Conservation (phyloP, 2,329 filamentous ascomycete species). For the Parascedosporium putredinis region DNA sequence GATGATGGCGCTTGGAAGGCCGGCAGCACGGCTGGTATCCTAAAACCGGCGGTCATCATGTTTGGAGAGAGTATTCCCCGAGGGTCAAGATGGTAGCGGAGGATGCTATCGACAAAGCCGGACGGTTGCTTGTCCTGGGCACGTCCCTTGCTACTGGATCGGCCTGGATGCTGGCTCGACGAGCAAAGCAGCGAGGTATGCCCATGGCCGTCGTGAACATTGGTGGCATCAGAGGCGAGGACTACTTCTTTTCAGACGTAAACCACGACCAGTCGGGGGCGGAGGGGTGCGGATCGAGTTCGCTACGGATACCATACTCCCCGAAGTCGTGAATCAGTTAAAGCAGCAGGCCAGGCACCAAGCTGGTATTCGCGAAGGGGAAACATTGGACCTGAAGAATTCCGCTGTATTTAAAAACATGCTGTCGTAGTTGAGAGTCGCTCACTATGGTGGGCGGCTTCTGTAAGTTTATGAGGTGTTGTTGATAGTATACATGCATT, state of each 20-base stretch:
- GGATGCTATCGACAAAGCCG: conserved; percentile 64
- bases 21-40: conserved; percentile 59
- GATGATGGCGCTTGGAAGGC: conserved; percentile 67
- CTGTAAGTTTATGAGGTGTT: neutral
- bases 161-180: conserved; percentile 80
- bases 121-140: conserved; percentile 67
- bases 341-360: neutral
- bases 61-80: conserved; percentile 79
- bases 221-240: conserved; percentile 71
- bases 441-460: conserved; percentile 8
- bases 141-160: conserved; percentile 92
- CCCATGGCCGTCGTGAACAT: conserved; percentile 82
- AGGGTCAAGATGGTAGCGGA: conserved; percentile 68
- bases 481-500: too few species aligned
- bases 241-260: conserved; percentile 54
- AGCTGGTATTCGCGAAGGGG: neutral
- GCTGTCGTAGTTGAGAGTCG: conserved; percentile 36
- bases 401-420: conserved; percentile 44
- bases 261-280: conserved; percentile 39
- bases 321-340: conserved; percentile 43
- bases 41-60: conserved; percentile 93
- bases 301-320: conserved; percentile 46
- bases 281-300: conserved; percentile 46
- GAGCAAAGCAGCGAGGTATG: conserved; percentile 72
- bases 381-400: conserved; percentile 11